These are phyloP conservation scores for Nephelium lappaceum DNA, from an alignment of 345 rosid species.

Conservation along the genomic window DNA sequence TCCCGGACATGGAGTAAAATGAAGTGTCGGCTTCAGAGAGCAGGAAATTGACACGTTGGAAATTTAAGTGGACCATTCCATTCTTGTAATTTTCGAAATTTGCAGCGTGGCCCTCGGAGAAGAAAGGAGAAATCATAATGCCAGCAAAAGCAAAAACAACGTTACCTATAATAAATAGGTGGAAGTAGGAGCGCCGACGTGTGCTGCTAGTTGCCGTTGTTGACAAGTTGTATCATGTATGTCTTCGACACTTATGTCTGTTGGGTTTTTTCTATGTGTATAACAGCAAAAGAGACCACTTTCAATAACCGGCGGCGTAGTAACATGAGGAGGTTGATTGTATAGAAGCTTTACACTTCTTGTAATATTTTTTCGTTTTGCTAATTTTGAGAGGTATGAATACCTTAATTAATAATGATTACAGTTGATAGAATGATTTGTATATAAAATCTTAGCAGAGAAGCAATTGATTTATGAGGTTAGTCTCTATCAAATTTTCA, in stretches of 20 bases:
- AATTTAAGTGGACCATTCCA: background rate
- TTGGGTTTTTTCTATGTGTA: background rate
- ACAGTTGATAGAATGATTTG: no score
- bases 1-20: background rate
- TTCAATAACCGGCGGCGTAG: background rate
- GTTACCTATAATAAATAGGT: background rate
- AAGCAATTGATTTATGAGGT: background rate
- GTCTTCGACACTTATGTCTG: background rate
- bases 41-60: background rate
- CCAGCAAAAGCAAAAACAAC: no score
- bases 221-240: no score
- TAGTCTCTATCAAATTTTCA: background rate
- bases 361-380: no score
- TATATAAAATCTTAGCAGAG: no score
- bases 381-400: no score
- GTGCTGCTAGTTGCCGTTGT: background rate
- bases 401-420: no score
- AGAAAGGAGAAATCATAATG: background rate
- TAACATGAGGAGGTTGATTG: no score
- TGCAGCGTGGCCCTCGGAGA: background rate
- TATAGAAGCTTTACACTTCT: no score
- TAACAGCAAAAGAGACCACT: background rate
- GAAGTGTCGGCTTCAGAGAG: conserved; percentile 11
- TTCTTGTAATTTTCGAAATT: background rate
- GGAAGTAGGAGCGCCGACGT: background rate